These are phyloP conservation scores for Tylopilus vinaceipallidus DNA, from an alignment of 768 basidiomycete genomes.

Conservation along the genomic window DNA sequence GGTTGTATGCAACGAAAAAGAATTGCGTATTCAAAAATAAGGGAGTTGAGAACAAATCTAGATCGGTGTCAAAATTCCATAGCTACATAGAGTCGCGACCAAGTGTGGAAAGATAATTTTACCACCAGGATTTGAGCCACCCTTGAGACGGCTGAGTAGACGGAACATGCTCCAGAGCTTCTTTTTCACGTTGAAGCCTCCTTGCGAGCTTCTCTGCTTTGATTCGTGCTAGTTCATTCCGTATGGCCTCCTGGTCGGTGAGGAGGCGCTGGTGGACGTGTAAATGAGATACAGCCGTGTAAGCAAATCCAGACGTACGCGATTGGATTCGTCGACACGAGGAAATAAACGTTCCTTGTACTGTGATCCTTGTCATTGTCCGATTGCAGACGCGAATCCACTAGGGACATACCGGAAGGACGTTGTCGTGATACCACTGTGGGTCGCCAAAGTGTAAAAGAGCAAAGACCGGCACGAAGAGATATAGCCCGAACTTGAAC, in stretches of 20 bases:
- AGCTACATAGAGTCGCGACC: background rate
- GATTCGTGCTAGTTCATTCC: constrained; percentile 70
- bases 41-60: background rate
- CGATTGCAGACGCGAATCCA: background rate
- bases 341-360: constrained; percentile 75
- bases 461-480: constrained; percentile 79
- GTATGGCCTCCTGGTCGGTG: constrained; percentile 60
- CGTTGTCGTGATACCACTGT: constrained; percentile 77
- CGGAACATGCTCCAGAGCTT: constrained; percentile 23
- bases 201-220: constrained; percentile 56
- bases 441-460: constrained; percentile 87
- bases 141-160: constrained; percentile 21
- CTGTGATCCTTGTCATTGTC: constrained; percentile 34
- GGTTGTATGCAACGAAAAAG: constrained; percentile 30
- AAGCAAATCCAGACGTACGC: constrained; percentile 35
- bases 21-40: constrained; percentile 21
- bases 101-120: background rate
- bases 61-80: too few relatives aligned
- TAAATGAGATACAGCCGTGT: constrained; percentile 8
- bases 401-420: constrained; percentile 60
- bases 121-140: constrained; percentile 30
- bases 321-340: constrained; percentile 51
- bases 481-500: constrained; percentile 86
- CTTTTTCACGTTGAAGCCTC: constrained; percentile 44
- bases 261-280: constrained; percentile 52